Evolutionary conservation across 495 filamentous ascomycete species (phyloP), one percentile per base, ranked within the genome.

Genomic region (Neurospora sp.): DNA sequence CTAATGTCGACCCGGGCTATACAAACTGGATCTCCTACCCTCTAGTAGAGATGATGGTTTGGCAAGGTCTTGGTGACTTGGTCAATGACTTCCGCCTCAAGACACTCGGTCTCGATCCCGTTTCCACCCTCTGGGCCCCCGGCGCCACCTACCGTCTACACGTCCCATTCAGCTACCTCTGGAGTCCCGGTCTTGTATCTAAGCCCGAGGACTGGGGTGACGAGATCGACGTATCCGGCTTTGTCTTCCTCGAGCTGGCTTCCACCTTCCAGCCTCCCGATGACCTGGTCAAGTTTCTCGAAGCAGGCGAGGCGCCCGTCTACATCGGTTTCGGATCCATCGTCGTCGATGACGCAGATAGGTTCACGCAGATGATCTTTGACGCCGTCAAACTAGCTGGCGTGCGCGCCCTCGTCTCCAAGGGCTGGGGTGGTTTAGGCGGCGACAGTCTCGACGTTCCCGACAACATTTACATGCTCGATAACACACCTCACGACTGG

Each of bases 121-220:
- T 94, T 35, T 89, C 88, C 74, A 80, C 89, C 0, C 85, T 90
- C 22, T 89, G 88, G 83, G 92, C 89, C 1, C 91, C 93, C 8
- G 88, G 86, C 53, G 83, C 93, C 46, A 76, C 89, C 2, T 86
- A 87, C 73, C 85, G 87, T 10, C 82, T 94, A 10, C 84, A 85
- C 38, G 85, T 96, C n/a, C 93, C 93, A 12, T 89, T 89, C 75
- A 93, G 91, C 1, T 94, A 94, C 75, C 90, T 92, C 73, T 94
- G 92, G 92, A 90, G 91, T 38, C 93, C 93, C 0, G 89, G 90
- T 6, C 81, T 96, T n/a, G 89, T 96, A 16, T 88, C 92, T 0
- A 94, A 94, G 75, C 93, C 93, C 9, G 81, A 81, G 38, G 93
- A 95, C 76, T 95, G 93, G 93, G 87, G 86, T 3, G 80, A 86